These are phyloP conservation scores for Leonotis leonurus DNA, from an alignment of 257 asterid species.

Conservation along the genomic window DNA sequence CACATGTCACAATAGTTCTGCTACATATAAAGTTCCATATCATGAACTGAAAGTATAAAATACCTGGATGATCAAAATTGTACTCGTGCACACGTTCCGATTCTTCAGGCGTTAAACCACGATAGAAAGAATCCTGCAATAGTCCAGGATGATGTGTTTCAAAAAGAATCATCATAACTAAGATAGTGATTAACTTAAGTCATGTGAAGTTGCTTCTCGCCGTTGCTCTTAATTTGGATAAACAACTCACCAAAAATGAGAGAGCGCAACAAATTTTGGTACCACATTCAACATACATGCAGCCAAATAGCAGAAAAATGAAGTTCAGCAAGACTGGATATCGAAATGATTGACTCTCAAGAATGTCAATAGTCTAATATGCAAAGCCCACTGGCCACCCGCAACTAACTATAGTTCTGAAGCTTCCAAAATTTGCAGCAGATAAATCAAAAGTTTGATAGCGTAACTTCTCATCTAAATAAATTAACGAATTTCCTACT, in stretches of 20 bases:
- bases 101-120: slow-evolving; percentile 88
- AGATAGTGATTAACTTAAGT: no score
- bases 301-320: no score
- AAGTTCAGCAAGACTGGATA: neutral
- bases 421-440: neutral
- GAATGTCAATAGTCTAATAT: neutral
- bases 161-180: no score
- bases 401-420: neutral
- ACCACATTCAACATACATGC: no score
- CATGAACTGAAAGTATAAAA: neutral
- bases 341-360: neutral
- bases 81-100: slow-evolving; percentile 68
- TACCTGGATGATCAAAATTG: slow-evolving; percentile 99
- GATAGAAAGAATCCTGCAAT: slow-evolving; percentile 88
- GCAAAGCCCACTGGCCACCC: no score
- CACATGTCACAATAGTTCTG: neutral
- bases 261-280: no score
- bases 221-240: no score
- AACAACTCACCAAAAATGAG: no score
- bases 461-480: neutral
- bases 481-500: neutral
- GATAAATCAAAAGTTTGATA: neutral
- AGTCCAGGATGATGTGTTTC: no score
- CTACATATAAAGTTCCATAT: neutral
- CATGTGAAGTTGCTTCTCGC: no score